Conservation (phyloP, 768 basidiomycete genomes). For the Phanerochaete sordida region DNA sequence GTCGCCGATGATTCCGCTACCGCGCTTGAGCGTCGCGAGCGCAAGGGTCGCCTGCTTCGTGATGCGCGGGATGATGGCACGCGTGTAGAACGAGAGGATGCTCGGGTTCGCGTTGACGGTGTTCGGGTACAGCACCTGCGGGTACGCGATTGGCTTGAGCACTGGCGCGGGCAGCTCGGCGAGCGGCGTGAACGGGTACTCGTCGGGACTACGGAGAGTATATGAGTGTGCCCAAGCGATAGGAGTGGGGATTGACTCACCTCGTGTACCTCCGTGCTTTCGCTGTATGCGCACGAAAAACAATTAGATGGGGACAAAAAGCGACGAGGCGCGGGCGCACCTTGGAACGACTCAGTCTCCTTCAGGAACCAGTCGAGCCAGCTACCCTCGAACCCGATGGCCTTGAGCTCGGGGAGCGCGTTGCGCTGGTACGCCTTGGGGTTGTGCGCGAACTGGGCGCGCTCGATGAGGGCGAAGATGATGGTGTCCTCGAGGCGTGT, state of each 20-base stretch:
- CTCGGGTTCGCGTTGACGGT: conserved; percentile 81
- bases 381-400: conserved; percentile 73
- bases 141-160: conserved; percentile 68
- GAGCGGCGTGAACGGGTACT: conserved; percentile 85
- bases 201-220: conserved; percentile 72
- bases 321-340: conserved; percentile 40
- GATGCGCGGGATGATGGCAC: conserved; percentile 86
- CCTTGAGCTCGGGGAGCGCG: conserved; percentile 73
- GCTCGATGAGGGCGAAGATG: conserved; percentile 95
- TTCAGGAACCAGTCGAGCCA: conserved; percentile 99
- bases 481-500: conserved; percentile 96
- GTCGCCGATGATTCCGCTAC: conserved; percentile 60
- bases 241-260: conserved; percentile 33
- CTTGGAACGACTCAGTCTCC: conserved; percentile 94
- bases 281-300: conserved; percentile 46
- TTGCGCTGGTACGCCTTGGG: conserved; percentile 81
- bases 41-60: conserved; percentile 65
- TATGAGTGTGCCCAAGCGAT: neutral
- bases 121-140: conserved; percentile 75
- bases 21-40: conserved; percentile 64
- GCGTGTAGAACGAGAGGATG: conserved; percentile 87
- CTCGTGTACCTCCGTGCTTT: conserved; percentile 95
- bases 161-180: conserved; percentile 77
- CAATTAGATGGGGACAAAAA: neutral
- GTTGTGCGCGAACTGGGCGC: conserved; percentile 96